Percentiles rank a stretch among this genome's conserved stretches.
Evolutionary conservation across 2,329 filamentous ascomycete genomes (phyloP).

Genomic region (Rutstroemia sp.): DNA sequence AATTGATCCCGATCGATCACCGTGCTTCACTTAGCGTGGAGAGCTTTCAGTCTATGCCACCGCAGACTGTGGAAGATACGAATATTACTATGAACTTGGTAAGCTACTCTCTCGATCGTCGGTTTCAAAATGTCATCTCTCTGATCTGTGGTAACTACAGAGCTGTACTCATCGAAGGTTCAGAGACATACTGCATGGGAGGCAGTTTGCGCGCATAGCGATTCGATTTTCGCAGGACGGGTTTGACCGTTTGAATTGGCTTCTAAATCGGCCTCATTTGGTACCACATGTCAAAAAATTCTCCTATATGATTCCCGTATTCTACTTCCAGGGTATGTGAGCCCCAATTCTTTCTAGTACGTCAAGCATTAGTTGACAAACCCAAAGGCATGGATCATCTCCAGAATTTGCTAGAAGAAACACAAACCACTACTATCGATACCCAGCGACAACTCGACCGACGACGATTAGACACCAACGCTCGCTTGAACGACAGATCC

Average conservation of each 20-base stretch:
- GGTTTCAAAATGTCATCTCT: background rate
- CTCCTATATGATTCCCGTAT: constrained; percentile 52
- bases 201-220: constrained; percentile 39
- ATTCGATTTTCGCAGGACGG: constrained; percentile 35
- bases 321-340: constrained; percentile 43
- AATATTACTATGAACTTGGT: constrained; percentile 37
- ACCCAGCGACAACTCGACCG: constrained; percentile 8
- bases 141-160: constrained; percentile 1
- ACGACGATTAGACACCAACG: constrained; percentile 1
- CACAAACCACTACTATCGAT: background rate
- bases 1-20: constrained; percentile 41
- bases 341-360: background rate
- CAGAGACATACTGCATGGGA: constrained; percentile 40
- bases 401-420: constrained; percentile 8
- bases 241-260: constrained; percentile 40
- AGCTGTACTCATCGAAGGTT: constrained; percentile 42
- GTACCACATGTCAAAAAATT: constrained; percentile 50
- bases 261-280: constrained; percentile 41
- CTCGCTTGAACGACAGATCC: constrained; percentile 8
- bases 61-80: constrained; percentile 10
- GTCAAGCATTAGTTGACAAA: background rate
- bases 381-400: constrained; percentile 2
- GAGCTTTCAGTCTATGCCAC: constrained; percentile 38
- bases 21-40: constrained; percentile 44
- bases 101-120: background rate